These are phyloP conservation scores for Scedosporium boydii DNA, from an alignment of 2,329 filamentous ascomycete genomes.

Conservation along the genomic window DNA sequence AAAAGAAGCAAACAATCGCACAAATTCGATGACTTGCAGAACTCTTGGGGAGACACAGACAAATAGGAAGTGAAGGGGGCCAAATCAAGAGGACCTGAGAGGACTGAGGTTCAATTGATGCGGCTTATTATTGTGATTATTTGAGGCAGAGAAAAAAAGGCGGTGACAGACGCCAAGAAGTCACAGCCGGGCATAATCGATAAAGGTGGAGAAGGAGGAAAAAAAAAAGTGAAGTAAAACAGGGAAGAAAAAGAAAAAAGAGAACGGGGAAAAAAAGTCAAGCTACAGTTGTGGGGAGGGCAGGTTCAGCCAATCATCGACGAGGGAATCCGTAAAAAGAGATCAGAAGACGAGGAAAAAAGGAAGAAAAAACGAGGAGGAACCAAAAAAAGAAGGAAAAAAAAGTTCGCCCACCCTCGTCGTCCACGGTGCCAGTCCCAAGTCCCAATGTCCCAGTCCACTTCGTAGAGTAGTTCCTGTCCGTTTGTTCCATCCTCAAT, in stretches of 20 bases:
- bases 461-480: slow-evolving; percentile 1
- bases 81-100: too few relatives aligned
- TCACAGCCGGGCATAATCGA: neutral
- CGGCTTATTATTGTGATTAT: neutral
- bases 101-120: too few relatives aligned
- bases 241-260: neutral
- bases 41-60: neutral
- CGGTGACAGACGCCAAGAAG: slow-evolving; percentile 5
- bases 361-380: neutral
- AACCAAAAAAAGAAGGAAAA: slow-evolving; percentile 2
- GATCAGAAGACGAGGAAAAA: neutral
- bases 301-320: neutral
- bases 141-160: neutral
- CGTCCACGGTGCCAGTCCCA: slow-evolving; percentile 7
- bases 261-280: slow-evolving; percentile 1
- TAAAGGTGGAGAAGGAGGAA: neutral
- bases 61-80: neutral
- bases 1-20: neutral
- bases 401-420: slow-evolving; percentile 9
- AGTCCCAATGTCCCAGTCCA: slow-evolving; percentile 1
- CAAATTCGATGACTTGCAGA: neutral
- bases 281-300: neutral
- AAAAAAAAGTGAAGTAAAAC: slow-evolving; percentile 3
- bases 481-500: neutral
- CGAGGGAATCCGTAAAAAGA: slow-evolving; percentile 1